Percentiles rank a stretch among this genome's conserved stretches.
These are phyloP conservation scores for Chlorella sp. DNA, from an alignment of 139 green algal genomes.

Conservation along the genomic window DNA sequence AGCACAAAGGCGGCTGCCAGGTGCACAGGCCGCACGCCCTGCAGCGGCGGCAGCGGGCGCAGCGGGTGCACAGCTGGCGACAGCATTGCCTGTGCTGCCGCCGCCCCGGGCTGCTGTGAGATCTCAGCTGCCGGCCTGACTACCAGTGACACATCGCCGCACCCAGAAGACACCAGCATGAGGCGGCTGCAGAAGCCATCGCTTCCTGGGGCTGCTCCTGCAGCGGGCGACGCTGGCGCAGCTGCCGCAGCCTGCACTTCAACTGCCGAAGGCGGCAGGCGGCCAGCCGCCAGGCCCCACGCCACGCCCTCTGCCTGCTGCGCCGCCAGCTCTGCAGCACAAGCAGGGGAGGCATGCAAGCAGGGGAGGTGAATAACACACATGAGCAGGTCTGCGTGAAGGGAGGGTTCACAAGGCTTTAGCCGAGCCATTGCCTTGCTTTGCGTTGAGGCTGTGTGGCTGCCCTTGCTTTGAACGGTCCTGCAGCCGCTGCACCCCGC, in stretches of 20 bases:
- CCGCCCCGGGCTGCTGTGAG: background rate
- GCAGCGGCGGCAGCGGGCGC: conserved; percentile 48
- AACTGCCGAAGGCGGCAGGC: background rate
- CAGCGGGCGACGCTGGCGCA: no score
- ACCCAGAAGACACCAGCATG: conserved; percentile 45
- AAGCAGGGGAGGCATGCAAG: background rate
- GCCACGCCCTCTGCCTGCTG: background rate
- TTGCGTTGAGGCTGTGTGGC: no score
- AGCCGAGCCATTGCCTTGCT: no score
- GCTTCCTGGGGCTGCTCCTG: background rate
- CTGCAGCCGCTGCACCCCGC: no score
- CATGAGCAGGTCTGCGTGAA: background rate
- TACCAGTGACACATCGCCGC: conserved; percentile 37
- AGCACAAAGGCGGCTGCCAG: conserved; percentile 49
- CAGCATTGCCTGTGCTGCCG: background rate
- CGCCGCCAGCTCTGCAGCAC: background rate
- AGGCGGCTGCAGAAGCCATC: background rate
- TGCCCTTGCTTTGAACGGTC: no score
- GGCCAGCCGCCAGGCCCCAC: background rate
- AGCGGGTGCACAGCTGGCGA: conserved; percentile 41
- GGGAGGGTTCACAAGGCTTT: background rate
- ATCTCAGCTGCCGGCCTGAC: background rate
- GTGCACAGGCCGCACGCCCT: conserved; percentile 47
- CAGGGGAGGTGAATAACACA: background rate
- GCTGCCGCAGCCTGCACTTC: conserved; percentile 14